Evolutionary conservation across 2,329 filamentous ascomycete species (phyloP).

Genomic region (Aspergillus calidoustus): DNA sequence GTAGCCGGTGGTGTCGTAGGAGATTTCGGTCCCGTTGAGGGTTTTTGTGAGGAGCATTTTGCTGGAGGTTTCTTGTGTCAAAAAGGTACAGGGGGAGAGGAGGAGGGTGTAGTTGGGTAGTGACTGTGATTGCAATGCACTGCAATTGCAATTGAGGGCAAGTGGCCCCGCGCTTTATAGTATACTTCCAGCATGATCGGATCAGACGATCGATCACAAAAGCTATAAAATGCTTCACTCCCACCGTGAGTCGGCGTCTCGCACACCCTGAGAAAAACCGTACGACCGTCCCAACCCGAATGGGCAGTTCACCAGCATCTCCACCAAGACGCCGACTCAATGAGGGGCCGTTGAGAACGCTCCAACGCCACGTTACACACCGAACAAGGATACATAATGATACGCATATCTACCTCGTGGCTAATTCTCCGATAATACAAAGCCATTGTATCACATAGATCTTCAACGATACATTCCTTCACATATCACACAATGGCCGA

Average conservation of each 20-base stretch:
- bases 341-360: neutral
- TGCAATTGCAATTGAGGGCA: neutral
- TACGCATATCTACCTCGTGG: conserved; percentile 20
- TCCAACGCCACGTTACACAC: neutral
- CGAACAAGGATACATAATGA: neutral
- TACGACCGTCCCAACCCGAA: neutral
- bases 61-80: neutral
- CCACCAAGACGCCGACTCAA: neutral
- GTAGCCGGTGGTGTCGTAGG: neutral
- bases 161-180: neutral
- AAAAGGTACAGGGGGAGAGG: too few species aligned
- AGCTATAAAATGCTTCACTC: neutral
- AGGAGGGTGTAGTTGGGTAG: neutral
- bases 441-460: conserved; percentile 18
- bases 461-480: neutral
- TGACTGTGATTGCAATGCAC: neutral
- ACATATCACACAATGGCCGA: neutral
- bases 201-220: neutral
- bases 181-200: neutral
- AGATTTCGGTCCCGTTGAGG: conserved; percentile 7
- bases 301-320: neutral
- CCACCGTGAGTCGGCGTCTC: neutral
- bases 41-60: conserved; percentile 2
- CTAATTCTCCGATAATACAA: conserved; percentile 24
- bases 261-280: neutral